Conservation (phyloP, 78 protist genomes). For the Dictyostelium firmibasis region DNA sequence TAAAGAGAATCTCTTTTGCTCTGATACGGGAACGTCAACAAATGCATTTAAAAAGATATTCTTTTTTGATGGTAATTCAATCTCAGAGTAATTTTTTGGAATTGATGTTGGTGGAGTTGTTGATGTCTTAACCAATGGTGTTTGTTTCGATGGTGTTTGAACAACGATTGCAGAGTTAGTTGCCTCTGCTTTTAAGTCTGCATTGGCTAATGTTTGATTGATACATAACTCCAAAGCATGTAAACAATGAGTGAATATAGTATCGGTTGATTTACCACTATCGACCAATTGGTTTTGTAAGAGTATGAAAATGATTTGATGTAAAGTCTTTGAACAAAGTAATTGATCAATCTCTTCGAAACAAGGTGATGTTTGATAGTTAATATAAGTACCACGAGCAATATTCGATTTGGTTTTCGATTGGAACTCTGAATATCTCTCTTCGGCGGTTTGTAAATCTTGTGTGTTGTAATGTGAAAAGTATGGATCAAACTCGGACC, state of each 20-base stretch:
- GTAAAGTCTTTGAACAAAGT: constrained; percentile 19
- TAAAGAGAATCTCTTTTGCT: constrained; percentile 47
- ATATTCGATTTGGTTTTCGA: constrained; percentile 55
- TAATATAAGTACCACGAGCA: constrained; percentile 45
- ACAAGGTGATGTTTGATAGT: not conserved
- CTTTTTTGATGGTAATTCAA: constrained; percentile 27
- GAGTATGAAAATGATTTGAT: constrained; percentile 42
- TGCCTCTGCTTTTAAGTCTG: not conserved
- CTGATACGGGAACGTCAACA: constrained; percentile 13
- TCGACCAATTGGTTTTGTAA: constrained; percentile 43
- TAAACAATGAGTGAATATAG: constrained; percentile 42
- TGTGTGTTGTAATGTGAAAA: constrained; percentile 74
- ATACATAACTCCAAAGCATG: constrained; percentile 49
- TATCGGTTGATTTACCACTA: constrained; percentile 17
- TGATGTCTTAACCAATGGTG: not conserved
- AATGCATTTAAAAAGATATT: constrained; percentile 52
- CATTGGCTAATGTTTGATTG: not conserved
- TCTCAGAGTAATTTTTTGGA: not conserved
- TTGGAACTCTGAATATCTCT: constrained; percentile 38
- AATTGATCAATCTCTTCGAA: constrained; percentile 28
- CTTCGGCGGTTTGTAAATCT: constrained; percentile 72
- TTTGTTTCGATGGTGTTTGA: constrained; percentile 29
- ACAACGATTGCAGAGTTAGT: not conserved
- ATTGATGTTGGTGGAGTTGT: not conserved
- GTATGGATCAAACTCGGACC: constrained; percentile 80